Base-by-base conservation (phyloP, 2,329 filamentous ascomycete genomes). In the Beauveria australis region DNA sequence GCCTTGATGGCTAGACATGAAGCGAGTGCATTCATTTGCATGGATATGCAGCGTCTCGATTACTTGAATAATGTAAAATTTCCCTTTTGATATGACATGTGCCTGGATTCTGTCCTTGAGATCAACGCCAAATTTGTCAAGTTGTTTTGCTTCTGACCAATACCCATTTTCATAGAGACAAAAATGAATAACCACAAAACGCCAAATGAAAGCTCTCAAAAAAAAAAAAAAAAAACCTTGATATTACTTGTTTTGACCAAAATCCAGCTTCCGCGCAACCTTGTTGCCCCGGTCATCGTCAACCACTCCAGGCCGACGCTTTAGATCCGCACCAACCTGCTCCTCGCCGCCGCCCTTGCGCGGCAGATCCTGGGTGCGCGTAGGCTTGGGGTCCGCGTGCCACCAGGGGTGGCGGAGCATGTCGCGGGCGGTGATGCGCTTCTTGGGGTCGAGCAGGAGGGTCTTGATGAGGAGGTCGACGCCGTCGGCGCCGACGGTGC, bases 401-500 rank as follows among this genome's bases (percentile, higher is more conserved):
- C 93, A 99, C 87, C 91, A 99, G 53, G 81, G 78, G 72, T 97
- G 92, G 71, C 86, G 80, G 60, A 99, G 80, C 71, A 94, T 88
- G 64, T 89, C 84, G 41, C 83, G 79, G 0, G 92, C 91, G 0
- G 87, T 91, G 67, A 91, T 87, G 62, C 94, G 82, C 73, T 89
- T 91, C 69, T 86, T 84, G n/a, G 94, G 94, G 74, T 99, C 91
- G 63, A 97, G 82, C 14, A 83, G 81, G 63, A 97, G 80, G 75
- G 95, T 96, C 66, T 84, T 85, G 80, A 94, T 90, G 55, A 99
- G 79, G 62, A 99, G 76, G 72, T 97, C 92, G 33, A 95, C 91
- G 48, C 94, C 94, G 55, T 91, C 84, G 10, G 85, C 76, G 24
- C 93, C 94, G 10, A 93, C 84, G 12, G 89, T 89, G 60, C 89